Evolutionary conservation across 768 basidiomycete species (phyloP).

Genomic region (Mycena rebaudengoi): DNA sequence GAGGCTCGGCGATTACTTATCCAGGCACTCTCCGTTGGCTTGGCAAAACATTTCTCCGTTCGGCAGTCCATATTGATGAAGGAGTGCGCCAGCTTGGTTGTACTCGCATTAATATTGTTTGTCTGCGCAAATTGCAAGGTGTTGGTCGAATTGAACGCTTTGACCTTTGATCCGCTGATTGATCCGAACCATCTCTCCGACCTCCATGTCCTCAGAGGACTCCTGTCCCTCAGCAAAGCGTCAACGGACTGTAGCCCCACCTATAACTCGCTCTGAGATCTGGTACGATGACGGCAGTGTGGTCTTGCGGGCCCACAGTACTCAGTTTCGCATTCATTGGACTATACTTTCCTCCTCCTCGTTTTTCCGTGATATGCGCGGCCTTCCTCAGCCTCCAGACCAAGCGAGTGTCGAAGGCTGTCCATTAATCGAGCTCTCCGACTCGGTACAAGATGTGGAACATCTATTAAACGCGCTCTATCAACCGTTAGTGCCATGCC

Average conservation of each 20-base stretch:
- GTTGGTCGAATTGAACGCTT: too few species aligned
- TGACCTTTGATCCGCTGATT: too few species aligned
- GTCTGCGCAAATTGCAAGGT: too few species aligned
- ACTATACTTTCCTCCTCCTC: too few species aligned
- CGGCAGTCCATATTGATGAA: too few species aligned
- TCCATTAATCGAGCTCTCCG: conserved; percentile 6
- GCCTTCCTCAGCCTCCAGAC: conserved; percentile 1
- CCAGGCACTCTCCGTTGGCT: too few species aligned
- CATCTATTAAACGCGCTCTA: background rate
- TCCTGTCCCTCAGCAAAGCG: background rate
- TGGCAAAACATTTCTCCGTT: too few species aligned
- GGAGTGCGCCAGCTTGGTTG: too few species aligned
- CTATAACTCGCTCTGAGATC: background rate
- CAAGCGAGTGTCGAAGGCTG: conserved; percentile 2
- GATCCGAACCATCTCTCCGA: too few species aligned
- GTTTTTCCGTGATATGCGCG: conserved; percentile 3
- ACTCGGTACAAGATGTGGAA: background rate
- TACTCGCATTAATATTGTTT: too few species aligned
- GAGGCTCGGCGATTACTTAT: too few species aligned
- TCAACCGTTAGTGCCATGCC: background rate
- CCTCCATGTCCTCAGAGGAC: too few species aligned
- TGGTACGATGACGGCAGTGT: background rate
- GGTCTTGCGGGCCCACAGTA: background rate
- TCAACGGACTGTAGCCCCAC: background rate
- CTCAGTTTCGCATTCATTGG: background rate